phyloP scores from a whole-genome alignment of 1,284 basidiomycete species.

The Ceraceosorus guamensis region DNA sequence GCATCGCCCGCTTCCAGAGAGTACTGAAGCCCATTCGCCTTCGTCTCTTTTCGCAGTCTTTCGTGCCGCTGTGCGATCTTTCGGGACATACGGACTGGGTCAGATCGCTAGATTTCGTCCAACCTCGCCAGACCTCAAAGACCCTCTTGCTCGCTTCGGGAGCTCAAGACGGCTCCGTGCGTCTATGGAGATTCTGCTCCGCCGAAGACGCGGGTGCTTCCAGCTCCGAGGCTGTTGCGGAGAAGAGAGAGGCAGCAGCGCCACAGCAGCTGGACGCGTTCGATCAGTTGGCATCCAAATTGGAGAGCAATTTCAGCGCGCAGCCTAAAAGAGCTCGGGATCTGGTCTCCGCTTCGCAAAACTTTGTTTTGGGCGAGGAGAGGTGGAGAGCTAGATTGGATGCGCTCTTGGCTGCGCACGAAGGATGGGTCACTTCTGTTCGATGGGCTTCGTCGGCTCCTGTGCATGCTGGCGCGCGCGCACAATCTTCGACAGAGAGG shows the following conservation, averaged over 20 bases:
- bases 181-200: conserved; percentile 36
- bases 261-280: conserved; percentile 26
- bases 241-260: neutral
- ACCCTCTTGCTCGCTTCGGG: conserved; percentile 34
- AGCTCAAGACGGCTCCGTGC: conserved; percentile 39
- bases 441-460: conserved; percentile 39
- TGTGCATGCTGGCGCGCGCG: too few relatives aligned
- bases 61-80: conserved; percentile 22
- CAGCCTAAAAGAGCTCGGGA: conserved; percentile 19
- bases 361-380: conserved; percentile 8
- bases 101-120: conserved; percentile 37
- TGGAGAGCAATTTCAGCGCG: conserved; percentile 34
- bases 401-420: conserved; percentile 42
- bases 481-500: too few relatives aligned
- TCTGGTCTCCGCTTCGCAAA: conserved; percentile 22
- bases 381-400: conserved; percentile 38
- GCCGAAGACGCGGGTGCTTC: neutral
- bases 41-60: conserved; percentile 6
- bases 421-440: conserved; percentile 41
- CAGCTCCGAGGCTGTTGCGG: neutral
- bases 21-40: neutral
- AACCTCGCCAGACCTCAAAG: conserved; percentile 8
- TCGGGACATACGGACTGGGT: conserved; percentile 47
- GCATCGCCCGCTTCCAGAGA: neutral
- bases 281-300: conserved; percentile 32